A percentile compares a stretch with the other conserved stretches of the same genome.
phyloP scores from a whole-genome alignment of 306 rosid genomes.

The Ochetophila trinervis region DNA sequence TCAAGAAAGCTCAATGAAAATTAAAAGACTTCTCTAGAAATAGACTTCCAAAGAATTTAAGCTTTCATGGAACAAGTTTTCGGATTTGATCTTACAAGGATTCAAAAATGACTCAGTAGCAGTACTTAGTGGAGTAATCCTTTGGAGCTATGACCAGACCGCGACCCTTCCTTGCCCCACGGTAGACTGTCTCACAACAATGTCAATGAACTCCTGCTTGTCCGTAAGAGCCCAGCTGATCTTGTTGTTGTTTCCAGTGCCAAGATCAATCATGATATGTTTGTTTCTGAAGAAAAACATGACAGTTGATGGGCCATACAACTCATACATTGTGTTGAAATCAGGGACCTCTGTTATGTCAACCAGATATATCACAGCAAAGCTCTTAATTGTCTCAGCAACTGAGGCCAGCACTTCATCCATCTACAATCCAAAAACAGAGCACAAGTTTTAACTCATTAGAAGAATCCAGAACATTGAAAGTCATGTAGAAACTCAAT shows the following conservation, averaged over 20 bases:
- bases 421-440: slow-evolving; percentile 43
- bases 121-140: slow-evolving; percentile 93
- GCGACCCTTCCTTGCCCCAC: slow-evolving; percentile 91
- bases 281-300: slow-evolving; percentile 98
- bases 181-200: slow-evolving; percentile 77
- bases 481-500: too few species aligned
- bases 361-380: slow-evolving; percentile 86
- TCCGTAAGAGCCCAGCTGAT: slow-evolving; percentile 97
- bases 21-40: too few species aligned
- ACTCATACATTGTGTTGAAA: slow-evolving; percentile 93
- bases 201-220: slow-evolving; percentile 93
- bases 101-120: slow-evolving; percentile 45
- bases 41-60: too few species aligned
- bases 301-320: slow-evolving; percentile 84
- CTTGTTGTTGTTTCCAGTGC: slow-evolving; percentile 99
- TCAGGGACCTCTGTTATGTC: slow-evolving; percentile 97
- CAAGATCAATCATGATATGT: slow-evolving; percentile 97
- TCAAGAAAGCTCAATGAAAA: too few species aligned
- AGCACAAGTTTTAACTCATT: too few species aligned
- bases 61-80: too few species aligned
- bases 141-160: slow-evolving; percentile 95
- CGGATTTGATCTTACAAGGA: too few species aligned
- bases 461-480: too few species aligned
- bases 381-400: slow-evolving; percentile 83
- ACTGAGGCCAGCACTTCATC: slow-evolving; percentile 89